Base-by-base conservation (phyloP, 768 basidiomycete species). In the Mycena chlorophos region DNA sequence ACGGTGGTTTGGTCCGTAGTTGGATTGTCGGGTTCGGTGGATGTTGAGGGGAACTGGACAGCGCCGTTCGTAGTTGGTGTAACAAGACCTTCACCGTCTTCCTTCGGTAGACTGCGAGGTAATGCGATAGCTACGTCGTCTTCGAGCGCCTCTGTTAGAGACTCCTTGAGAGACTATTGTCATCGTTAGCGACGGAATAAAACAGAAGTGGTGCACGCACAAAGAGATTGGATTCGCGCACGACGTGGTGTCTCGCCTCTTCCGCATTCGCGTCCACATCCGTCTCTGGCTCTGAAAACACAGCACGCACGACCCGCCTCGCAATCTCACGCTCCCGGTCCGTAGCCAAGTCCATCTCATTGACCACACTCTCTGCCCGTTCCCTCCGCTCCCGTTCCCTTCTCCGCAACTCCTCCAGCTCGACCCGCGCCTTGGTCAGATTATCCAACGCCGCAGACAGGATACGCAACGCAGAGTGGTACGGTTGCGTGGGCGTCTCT, bases 261-360 rank as follows among this genome's bases (percentile, higher is more conserved):
- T 79, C 75, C 31, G 79, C 78, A 50, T 81, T n/a, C n/a, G n/a
- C n/a, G n/a, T n/a, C n/a, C n/a, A n/a, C n/a, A n/a, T n/a, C n/a
- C n/a, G n/a, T n/a, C n/a, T n/a, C n/a, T n/a, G n/a, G n/a, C n/a
- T n/a, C 78, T 2, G 72, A 79, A 55, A 89, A 91, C 31, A 91
- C 71, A 0, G 84, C 80, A 57, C 86, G 82, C 20, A 91, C 72
- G 27, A 92, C 80, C 48, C 84, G 81, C 54, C 75, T 77, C 3
- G 88, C 88, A 19, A 89, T 72, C 1, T 89, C 88, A 60, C 79
- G 78, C 52, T 91, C n/a, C n/a, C 89, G 1, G 84, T 80, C 5
- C 50, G 53, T 5, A 72, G 75, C 46, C n/a, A n/a, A n/a, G n/a
- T 72, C 73, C 16, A 91, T 68, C 60, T 86, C 86, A 40, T 75